phyloP scores from a whole-genome alignment of 148 eudicot species.

The Rhododendron williamsianum region DNA sequence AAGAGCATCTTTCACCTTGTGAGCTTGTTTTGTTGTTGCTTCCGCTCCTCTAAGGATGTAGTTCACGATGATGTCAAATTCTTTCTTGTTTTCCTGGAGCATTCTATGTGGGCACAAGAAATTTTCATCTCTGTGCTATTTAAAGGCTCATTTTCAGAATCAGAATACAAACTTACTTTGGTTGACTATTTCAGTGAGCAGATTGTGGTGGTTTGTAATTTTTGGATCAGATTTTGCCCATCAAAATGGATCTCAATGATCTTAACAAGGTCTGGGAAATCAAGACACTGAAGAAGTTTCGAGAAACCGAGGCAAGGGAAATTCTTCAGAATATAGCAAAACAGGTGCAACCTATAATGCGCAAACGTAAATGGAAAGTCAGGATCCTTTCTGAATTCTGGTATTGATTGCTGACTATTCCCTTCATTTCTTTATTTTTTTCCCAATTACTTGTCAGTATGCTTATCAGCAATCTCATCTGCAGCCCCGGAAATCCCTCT shows the following conservation, averaged over 20 bases:
- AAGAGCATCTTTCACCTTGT: background rate
- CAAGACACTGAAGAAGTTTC: slow-evolving; percentile 53
- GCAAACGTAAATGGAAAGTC: slow-evolving; percentile 71
- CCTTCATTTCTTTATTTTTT: background rate
- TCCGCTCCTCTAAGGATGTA: background rate
- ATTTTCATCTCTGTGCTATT: background rate
- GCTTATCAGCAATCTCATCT: background rate
- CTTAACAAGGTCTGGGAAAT: slow-evolving; percentile 83
- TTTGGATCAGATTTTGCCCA: slow-evolving; percentile 6
- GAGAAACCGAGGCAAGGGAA: slow-evolving; percentile 64
- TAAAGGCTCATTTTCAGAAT: background rate
- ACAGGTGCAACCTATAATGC: slow-evolving; percentile 84
- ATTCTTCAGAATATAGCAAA: slow-evolving; percentile 60
- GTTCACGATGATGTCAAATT: background rate
- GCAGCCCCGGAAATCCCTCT: slow-evolving; percentile 72
- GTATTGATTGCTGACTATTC: slow-evolving; percentile 21
- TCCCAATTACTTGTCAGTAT: background rate
- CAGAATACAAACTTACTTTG: background rate
- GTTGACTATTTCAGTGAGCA: background rate
- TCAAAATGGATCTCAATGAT: slow-evolving; percentile 54
- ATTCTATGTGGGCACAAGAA: background rate
- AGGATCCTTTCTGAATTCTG: slow-evolving; percentile 74
- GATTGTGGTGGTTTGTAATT: background rate
- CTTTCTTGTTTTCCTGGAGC: background rate
- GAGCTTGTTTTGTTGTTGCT: background rate